Conservation (phyloP, 805 yeast species). For the Pichia paraexigua region DNA sequence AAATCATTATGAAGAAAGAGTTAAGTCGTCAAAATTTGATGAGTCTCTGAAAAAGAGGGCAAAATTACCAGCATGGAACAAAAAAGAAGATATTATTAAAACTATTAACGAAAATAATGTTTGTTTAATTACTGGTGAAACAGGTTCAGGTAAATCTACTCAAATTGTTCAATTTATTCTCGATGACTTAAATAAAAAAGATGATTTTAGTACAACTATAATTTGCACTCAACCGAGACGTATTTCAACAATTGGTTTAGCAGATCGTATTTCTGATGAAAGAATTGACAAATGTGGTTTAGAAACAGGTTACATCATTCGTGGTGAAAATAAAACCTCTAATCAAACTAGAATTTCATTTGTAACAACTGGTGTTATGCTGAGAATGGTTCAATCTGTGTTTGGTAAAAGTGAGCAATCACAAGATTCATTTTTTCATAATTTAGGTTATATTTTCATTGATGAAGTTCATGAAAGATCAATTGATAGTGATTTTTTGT, state of each 20-base stretch:
- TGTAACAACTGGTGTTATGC: constrained; percentile 86
- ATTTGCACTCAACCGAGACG: constrained; percentile 94
- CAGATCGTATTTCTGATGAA: constrained; percentile 86
- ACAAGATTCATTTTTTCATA: constrained; percentile 36
- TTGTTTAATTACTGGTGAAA: constrained; percentile 86
- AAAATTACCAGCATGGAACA: constrained; percentile 78
- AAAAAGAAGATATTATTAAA: constrained; percentile 45
- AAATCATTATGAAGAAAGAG: constrained; percentile 26
- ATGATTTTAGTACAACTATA: constrained; percentile 49
- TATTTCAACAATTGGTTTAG: constrained; percentile 89
- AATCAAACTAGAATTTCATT: constrained; percentile 67
- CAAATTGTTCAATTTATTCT: constrained; percentile 86
- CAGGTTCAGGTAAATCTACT: constrained; percentile 96
- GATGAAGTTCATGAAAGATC: constrained; percentile 98
- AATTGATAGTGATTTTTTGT: constrained; percentile 77
- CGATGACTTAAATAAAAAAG: constrained; percentile 48
- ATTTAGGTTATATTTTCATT: constrained; percentile 64
- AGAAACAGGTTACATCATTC: constrained; percentile 81
- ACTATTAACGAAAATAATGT: constrained; percentile 54
- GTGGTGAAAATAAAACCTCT: constrained; percentile 75
- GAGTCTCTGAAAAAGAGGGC: constrained; percentile 37
- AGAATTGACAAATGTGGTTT: constrained; percentile 55
- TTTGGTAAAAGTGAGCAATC: constrained; percentile 19
- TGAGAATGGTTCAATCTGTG: constrained; percentile 69
- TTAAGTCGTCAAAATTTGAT: constrained; percentile 18